These are phyloP conservation scores for Candida hispaniensis DNA, from an alignment of 805 yeast species.

Conservation along the genomic window DNA sequence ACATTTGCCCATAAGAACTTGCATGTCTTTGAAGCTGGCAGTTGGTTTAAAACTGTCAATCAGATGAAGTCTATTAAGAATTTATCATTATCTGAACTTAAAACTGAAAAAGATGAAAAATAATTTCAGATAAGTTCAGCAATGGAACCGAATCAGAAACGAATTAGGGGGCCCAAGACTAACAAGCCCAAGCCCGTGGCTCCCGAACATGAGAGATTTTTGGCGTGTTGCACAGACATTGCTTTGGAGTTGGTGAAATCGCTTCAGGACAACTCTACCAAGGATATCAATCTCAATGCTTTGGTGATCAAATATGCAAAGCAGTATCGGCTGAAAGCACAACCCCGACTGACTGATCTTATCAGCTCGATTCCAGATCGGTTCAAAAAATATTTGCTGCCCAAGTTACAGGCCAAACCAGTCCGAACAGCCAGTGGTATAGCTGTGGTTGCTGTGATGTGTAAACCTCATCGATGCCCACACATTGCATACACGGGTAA, in stretches of 20 bases:
- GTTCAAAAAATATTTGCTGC: conserved; percentile 79
- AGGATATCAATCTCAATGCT: conserved; percentile 83
- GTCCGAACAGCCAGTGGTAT: conserved; percentile 98
- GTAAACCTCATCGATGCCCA: conserved; percentile 98
- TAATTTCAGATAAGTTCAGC: no score
- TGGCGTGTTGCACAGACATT: conserved; percentile 87
- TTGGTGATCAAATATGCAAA: conserved; percentile 75
- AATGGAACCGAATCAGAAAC: no score
- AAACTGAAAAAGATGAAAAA: no score
- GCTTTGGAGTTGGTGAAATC: conserved; percentile 77
- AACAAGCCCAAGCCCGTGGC: conserved; percentile 51
- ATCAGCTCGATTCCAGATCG: conserved; percentile 94
- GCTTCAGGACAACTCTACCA: conserved; percentile 45
- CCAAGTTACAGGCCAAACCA: conserved; percentile 95
- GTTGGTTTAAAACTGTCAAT: no score
- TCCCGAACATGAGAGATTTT: conserved; percentile 86
- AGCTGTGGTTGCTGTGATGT: conserved; percentile 98
- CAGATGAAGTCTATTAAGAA: no score
- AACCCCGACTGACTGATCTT: conserved; percentile 90
- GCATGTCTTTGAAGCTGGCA: no score
- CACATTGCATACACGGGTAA: conserved; percentile 98
- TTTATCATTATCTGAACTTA: no score
- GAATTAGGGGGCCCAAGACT: background rate
- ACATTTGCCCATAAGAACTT: no score
- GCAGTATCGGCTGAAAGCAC: conserved; percentile 81